Base-by-base conservation (phyloP, 441 rosid genomes). In the Arabidopsis lyrata region DNA sequence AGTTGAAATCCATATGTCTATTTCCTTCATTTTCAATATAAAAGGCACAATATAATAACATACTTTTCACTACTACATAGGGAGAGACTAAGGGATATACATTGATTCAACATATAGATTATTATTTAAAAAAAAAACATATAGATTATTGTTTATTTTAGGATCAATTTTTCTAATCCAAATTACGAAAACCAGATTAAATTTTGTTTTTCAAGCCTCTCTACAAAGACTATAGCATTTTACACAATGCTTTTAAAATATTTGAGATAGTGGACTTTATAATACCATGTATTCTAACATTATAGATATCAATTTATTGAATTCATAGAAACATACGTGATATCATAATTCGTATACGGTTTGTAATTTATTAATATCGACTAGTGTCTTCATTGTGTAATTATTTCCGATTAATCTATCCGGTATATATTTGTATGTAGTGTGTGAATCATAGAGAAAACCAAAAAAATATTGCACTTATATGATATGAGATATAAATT, bases 1-100 rank as follows among this genome's bases (percentile, higher is more conserved):
- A 72, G 31, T 72, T 63, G 56, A 64, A 41, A 20, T 41, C 6
- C 44, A 39, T 62, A 39, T 48, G 74, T 58, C 36, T 20, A 47
- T 52, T 16, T 41, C 62, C 13, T 41, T 53, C 70, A 72, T n/a
- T 72, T n/a, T 54, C 56, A 47, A 44, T 53, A 8, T 53, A 32
- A 53, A 68, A 72, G 45, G 63, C 27, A 44, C 27, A 53, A 53
- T 63, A 44, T 16, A 53, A 52, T 63, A 41, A n/a, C 63, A 12
- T 52, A 53, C 11, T 53, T 27, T 52, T 71, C 54, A n/a, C n/a
- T n/a, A 31, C 64, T 15, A 29, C 34, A 39, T n/a, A 11, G 1
- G 4, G 7, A 66, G n/a, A 22, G 0, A 64, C 3, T 2, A 24
- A 15, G 14, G 14, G 31, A 71, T 27, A 50, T 14, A 8, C 6